These are phyloP conservation scores for Hawksworthiomyces lignivorus DNA, from an alignment of 2,329 filamentous ascomycete species.

Conservation along the genomic window DNA sequence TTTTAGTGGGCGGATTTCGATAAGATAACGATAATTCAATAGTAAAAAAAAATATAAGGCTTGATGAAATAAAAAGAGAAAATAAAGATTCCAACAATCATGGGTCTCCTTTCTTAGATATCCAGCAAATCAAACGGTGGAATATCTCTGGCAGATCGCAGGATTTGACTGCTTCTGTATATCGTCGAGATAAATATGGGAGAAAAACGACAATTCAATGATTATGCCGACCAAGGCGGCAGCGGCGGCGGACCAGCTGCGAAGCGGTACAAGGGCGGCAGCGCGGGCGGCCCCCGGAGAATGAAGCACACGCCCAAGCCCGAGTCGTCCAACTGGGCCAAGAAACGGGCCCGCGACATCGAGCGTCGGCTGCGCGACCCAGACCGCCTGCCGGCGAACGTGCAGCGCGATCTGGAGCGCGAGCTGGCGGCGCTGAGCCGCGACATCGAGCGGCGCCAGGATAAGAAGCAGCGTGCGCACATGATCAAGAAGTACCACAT, in stretches of 20 bases:
- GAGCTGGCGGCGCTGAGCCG: conserved; percentile 60
- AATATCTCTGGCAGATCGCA: too few species aligned
- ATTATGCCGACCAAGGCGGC: conserved; percentile 9
- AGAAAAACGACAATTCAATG: conserved; percentile 22
- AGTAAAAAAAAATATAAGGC: too few species aligned
- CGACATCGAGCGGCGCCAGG: conserved; percentile 52
- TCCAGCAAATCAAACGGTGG: too few species aligned
- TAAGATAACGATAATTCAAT: too few species aligned
- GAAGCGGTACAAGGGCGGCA: conserved; percentile 14
- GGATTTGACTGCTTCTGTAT: too few species aligned
- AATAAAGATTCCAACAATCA: too few species aligned
- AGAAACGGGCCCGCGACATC: conserved; percentile 64
- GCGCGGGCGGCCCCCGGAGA: conserved; percentile 1
- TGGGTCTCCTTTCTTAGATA: too few species aligned
- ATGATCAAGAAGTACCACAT: conserved; percentile 79
- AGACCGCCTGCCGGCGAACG: conserved; percentile 57
- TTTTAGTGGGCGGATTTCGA: too few species aligned
- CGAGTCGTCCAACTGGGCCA: conserved; percentile 52
- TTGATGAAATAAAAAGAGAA: too few species aligned
- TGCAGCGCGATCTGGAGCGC: conserved; percentile 61
- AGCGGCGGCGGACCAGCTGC: background rate
- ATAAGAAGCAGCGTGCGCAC: conserved; percentile 53
- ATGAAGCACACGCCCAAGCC: conserved; percentile 37
- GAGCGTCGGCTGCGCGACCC: conserved; percentile 53
- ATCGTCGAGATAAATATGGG: too few species aligned